Conservation (phyloP, 257 asterid genomes). For the Solanum medicagineum region DNA sequence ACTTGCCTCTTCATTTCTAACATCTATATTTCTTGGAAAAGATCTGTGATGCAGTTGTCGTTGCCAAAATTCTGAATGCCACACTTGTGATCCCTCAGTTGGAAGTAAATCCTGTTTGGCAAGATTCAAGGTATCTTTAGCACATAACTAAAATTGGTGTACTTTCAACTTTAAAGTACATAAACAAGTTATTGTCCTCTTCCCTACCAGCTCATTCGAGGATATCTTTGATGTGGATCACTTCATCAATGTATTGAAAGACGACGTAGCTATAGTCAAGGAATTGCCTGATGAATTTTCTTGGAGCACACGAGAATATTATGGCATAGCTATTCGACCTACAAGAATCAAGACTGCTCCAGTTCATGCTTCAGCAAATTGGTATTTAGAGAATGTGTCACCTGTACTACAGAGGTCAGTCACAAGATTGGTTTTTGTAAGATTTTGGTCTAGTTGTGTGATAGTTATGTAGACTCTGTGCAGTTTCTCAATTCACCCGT, state of each 20-base stretch:
- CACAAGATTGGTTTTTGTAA: neutral
- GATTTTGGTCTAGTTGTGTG: neutral
- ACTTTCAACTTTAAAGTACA: neutral
- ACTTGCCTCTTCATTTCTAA: neutral
- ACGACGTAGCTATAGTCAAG: slow-evolving; percentile 61
- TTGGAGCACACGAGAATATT: slow-evolving; percentile 97
- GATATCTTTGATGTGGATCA: slow-evolving; percentile 97
- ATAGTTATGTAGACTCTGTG: neutral
- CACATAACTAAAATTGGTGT: neutral
- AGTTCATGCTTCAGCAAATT: slow-evolving; percentile 90
- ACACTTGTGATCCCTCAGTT: slow-evolving; percentile 86
- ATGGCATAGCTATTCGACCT: slow-evolving; percentile 79
- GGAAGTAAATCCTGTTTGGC: slow-evolving; percentile 96
- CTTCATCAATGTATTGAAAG: slow-evolving; percentile 75
- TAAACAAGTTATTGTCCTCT: neutral
- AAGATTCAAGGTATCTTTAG: slow-evolving; percentile 72
- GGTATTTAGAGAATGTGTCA: slow-evolving; percentile 80
- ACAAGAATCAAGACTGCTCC: slow-evolving; percentile 90
- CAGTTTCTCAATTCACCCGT: neutral
- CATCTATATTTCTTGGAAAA: slow-evolving; percentile 9
- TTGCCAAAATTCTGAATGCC: slow-evolving; percentile 94
- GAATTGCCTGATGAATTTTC: slow-evolving; percentile 80
- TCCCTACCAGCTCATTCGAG: slow-evolving; percentile 62
- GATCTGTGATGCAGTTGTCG: slow-evolving; percentile 99
- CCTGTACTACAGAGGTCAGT: slow-evolving; percentile 78